Conservation (phyloP, 441 rosid species). For the Flueggea neowawraea region DNA sequence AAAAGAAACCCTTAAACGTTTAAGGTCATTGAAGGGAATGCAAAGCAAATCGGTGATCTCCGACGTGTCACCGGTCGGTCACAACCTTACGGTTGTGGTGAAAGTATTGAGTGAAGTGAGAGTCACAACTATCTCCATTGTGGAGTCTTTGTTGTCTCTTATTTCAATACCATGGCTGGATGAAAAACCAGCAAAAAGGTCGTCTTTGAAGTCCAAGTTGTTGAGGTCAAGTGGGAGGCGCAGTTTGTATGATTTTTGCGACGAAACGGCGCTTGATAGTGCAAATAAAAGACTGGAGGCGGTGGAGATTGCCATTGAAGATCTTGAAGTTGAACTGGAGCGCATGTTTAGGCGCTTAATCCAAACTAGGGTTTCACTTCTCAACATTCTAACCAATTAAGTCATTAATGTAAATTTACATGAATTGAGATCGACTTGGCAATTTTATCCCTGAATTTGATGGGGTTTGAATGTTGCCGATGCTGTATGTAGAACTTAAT, state of each 20-base stretch:
- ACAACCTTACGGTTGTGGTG: conserved; percentile 32
- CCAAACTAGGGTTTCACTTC: conserved; percentile 73
- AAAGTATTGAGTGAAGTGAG: conserved; percentile 63
- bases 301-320: conserved; percentile 57
- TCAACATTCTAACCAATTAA: conserved; percentile 54
- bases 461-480: too few species aligned
- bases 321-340: conserved; percentile 60
- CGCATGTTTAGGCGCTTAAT: conserved; percentile 65
- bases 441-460: too few species aligned
- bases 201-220: conserved; percentile 25
- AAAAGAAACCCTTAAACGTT: conserved; percentile 62
- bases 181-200: conserved; percentile 29
- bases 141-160: conserved; percentile 61
- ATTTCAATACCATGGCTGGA: conserved; percentile 65
- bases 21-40: conserved; percentile 41
- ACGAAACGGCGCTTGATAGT: conserved; percentile 46
- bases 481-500: too few species aligned
- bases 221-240: conserved; percentile 16
- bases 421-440: too few species aligned
- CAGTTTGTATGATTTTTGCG: conserved; percentile 32
- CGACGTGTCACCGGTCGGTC: conserved; percentile 21
- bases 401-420: too few species aligned
- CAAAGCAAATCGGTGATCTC: conserved; percentile 21
- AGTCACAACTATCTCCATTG: conserved; percentile 34
- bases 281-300: conserved; percentile 65